Base-by-base conservation (phyloP, 1,284 basidiomycete genomes). In the Ustilago cynodontis region DNA sequence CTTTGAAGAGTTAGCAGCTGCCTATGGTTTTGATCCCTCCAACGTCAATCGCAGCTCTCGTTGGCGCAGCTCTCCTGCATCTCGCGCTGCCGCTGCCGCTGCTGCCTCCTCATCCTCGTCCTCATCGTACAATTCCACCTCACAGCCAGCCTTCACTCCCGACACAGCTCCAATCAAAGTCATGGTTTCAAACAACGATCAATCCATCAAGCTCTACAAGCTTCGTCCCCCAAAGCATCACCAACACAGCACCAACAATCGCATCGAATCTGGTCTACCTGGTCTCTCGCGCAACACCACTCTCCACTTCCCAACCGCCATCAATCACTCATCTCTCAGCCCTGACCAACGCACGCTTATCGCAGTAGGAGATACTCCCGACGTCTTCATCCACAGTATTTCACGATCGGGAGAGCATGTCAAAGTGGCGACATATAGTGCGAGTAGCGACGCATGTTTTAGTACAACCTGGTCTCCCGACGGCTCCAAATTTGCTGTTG, bases 331-430 rank as follows among this genome's bases (percentile, higher is more conserved):
- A 1, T 79, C 79, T 1, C 58, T 95, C 78, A 93, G 93, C 1
- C 93, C 93, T 0, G 93, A 94, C 81, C 93, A 93, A 0, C 90
- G 91, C 35, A 93, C 92, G 0, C 88, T 95, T 0, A 89, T 95
- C 1, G 93, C 92, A 0, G 93, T 94, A 0, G 94, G 94, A 10
- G 94, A 95, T 84, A 93, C 93, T 5, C 89, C 91, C 35, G 91
- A 93, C 65, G 90, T 94, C 10, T 92, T 91, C 82, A 89, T 80
- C 54, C 68, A 74, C 41, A 57, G 64, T 33, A 65, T 80, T 3
- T 53, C 65, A 11, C 57, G 63, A 0, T 64, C 63, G n/a, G 78
- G 80, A 16, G 76, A 78, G 35, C 63, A 78, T 28, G 57, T 51
- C 24, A 71, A 80, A 39, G 31, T 79, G 20, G 77, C 80, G 2